phyloP scores from a whole-genome alignment of 2,329 filamentous ascomycete genomes.

The Diaporthe batatas region DNA sequence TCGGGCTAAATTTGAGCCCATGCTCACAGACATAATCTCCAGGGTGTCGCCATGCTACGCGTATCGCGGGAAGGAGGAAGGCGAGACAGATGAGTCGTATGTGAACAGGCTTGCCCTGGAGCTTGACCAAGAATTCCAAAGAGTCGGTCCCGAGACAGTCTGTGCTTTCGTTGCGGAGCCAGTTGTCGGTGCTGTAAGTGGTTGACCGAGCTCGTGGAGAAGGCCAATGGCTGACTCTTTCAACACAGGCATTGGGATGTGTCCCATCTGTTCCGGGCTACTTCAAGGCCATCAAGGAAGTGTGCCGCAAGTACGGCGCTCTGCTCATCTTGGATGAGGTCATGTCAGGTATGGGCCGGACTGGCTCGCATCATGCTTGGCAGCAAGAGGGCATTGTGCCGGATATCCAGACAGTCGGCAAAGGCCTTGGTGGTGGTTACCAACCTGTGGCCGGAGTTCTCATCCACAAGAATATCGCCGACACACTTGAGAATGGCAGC shows the following conservation, averaged over 20 bases:
- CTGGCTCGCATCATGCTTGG: constrained; percentile 73
- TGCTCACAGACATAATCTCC: constrained; percentile 69
- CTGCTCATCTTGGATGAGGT: constrained; percentile 72
- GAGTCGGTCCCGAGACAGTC: constrained; percentile 74
- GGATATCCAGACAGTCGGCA: constrained; percentile 74
- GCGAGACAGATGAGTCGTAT: constrained; percentile 71
- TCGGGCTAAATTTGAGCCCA: constrained; percentile 71
- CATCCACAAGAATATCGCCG: constrained; percentile 62
- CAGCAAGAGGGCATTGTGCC: constrained; percentile 70
- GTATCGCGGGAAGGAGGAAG: constrained; percentile 67
- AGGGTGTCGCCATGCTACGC: constrained; percentile 76
- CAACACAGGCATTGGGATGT: constrained; percentile 63
- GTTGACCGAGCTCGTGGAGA: neutral
- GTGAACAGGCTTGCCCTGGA: constrained; percentile 72
- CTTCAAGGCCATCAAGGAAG: constrained; percentile 62
- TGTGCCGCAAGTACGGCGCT: constrained; percentile 68
- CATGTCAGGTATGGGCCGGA: constrained; percentile 77
- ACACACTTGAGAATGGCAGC: constrained; percentile 58
- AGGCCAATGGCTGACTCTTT: neutral
- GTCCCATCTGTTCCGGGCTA: constrained; percentile 66
- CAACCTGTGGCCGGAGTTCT: constrained; percentile 72
- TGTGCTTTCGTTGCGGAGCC: constrained; percentile 82
- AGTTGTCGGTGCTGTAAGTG: constrained; percentile 76
- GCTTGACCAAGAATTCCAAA: constrained; percentile 75
- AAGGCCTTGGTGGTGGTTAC: constrained; percentile 73